Percentiles rank a stretch among this genome's conserved stretches.
Evolutionary conservation across 116 monocot genomes (phyloP).

Genomic region (Phalaenopsis hybrid): DNA sequence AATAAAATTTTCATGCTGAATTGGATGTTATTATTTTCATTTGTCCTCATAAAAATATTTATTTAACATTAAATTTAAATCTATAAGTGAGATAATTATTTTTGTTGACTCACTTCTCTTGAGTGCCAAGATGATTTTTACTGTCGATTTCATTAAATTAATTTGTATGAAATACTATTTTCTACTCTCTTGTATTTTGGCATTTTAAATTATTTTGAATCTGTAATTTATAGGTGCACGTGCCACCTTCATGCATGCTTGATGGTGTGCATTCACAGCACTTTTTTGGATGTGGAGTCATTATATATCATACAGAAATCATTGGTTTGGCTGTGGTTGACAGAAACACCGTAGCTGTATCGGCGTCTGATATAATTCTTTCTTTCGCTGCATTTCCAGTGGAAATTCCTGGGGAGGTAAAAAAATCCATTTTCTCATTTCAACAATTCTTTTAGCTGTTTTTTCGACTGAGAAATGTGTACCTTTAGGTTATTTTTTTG

Average conservation of each 20-base stretch:
- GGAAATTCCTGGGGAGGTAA: conserved; percentile 94
- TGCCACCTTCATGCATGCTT: conserved; percentile 91
- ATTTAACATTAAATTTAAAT: too few relatives aligned
- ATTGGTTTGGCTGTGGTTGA: conserved; percentile 88
- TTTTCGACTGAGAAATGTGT: conserved; percentile 12
- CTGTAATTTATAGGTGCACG: conserved; percentile 55
- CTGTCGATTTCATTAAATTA: background rate
- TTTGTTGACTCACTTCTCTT: too few relatives aligned
- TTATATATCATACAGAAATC: conserved; percentile 72
- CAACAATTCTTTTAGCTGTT: background rate
- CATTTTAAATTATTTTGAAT: too few relatives aligned
- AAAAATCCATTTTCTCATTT: conserved; percentile 9
- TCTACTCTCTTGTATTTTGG: background rate
- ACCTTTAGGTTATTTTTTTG: conserved; percentile 80
- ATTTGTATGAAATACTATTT: background rate
- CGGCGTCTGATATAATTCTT: conserved; percentile 83
- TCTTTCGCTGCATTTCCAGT: conserved; percentile 97
- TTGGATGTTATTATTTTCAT: too few relatives aligned
- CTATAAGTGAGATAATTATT: too few relatives aligned
- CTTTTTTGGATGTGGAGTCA: conserved; percentile 86
- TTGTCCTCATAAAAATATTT: too few relatives aligned
- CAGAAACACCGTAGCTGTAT: conserved; percentile 81
- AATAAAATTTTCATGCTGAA: too few relatives aligned
- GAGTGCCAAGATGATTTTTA: too few relatives aligned
- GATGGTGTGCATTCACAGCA: conserved; percentile 98